Evolutionary conservation across 345 rosid genomes (phyloP).

Genomic region (Gossypium turneri): DNA sequence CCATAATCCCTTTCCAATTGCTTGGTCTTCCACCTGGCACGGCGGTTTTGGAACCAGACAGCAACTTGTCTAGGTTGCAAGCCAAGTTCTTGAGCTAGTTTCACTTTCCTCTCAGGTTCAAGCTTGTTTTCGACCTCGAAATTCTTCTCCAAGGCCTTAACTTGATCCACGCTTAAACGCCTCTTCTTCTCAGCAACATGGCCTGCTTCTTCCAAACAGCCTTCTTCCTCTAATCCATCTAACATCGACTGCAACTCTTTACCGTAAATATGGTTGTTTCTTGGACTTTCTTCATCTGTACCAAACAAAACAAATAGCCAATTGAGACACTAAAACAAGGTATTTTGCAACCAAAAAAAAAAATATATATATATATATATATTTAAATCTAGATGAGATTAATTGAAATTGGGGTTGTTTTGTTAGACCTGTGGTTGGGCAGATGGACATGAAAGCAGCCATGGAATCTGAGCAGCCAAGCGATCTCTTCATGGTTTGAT

Average conservation of each 20-base stretch:
- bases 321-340: conserved; percentile 6
- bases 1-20: conserved; percentile 72
- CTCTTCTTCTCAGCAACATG: conserved; percentile 78
- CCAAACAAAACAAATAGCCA: conserved; percentile 11
- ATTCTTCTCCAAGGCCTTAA: conserved; percentile 78
- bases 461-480: conserved; percentile 77
- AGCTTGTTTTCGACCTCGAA: conserved; percentile 86
- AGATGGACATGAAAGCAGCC: conserved; percentile 76
- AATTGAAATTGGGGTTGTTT: background rate
- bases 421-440: conserved; percentile 64
- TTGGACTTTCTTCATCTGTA: conserved; percentile 63
- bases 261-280: conserved; percentile 45
- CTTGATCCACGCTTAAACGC: conserved; percentile 69
- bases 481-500: conserved; percentile 62
- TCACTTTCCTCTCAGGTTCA: conserved; percentile 78
- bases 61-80: conserved; percentile 88
- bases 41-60: conserved; percentile 91
- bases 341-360: background rate
- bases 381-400: too few species aligned
- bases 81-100: conserved; percentile 75
- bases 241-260: conserved; percentile 72
- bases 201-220: conserved; percentile 60
- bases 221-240: conserved; percentile 79
- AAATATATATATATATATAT: too few species aligned
- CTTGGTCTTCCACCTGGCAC: conserved; percentile 88